A percentile compares a stretch with the other conserved stretches of the same genome.
Evolutionary conservation across 1,284 basidiomycete genomes (phyloP).

Genomic region (Porogramme epimiltina): DNA sequence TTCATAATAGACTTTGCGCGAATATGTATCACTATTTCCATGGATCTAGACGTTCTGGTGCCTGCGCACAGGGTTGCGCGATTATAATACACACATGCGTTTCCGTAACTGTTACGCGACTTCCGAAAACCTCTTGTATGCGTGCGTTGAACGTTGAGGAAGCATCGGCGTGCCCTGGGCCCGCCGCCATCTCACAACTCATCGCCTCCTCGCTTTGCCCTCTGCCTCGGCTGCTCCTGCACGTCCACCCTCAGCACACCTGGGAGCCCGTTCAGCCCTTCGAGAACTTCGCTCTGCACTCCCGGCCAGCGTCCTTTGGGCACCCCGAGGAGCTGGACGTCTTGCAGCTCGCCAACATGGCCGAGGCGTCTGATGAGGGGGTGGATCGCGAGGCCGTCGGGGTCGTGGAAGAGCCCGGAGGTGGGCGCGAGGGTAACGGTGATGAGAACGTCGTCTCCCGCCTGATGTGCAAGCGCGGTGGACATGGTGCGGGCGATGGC

Average conservation of each 20-base stretch:
- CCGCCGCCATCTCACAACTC: constrained; percentile 13
- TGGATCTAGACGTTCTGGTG: no score
- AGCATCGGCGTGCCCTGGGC: no score
- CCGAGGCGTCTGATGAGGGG: constrained; percentile 29
- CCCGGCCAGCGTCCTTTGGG: constrained; percentile 27
- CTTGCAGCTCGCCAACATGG: constrained; percentile 30
- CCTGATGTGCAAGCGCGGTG: constrained; percentile 22
- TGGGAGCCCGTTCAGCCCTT: constrained; percentile 22
- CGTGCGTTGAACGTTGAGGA: no score
- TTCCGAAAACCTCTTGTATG: no score
- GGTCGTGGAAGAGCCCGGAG: constrained; percentile 23
- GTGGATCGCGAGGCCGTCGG: constrained; percentile 25
- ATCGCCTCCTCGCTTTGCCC: constrained; percentile 27
- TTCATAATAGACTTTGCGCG: no score
- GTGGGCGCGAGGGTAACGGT: constrained; percentile 30
- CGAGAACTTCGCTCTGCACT: constrained; percentile 23
- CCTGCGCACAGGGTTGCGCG: no score
- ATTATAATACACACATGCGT: no score
- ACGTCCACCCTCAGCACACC: constrained; percentile 32
- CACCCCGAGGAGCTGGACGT: constrained; percentile 33
- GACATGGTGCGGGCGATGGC: no score
- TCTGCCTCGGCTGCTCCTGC: constrained; percentile 24
- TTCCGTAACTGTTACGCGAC: no score
- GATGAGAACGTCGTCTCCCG: constrained; percentile 29
- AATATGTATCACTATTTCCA: no score